phyloP scores from a whole-genome alignment of 129 eudicot genomes.

The sunflower (Helianthus annuus) region HanXRQr2.0-SUNRISE NC_035437.2:169335498-169335997 shows the following conservation, averaged over 20 bases:
- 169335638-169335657: too few relatives aligned
- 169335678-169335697: not conserved
- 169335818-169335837: slow-evolving; percentile 54
- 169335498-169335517: too few relatives aligned
- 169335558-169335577: too few relatives aligned
- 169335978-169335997: slow-evolving; percentile 67
- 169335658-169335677: not conserved
- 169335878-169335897: not conserved
- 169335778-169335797: slow-evolving; percentile 60
- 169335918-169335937: not conserved
- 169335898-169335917: not conserved
- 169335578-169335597: too few relatives aligned
- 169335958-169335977: slow-evolving; percentile 83
- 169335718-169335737: slow-evolving; percentile 54
- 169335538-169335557: too few relatives aligned
- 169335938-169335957: not conserved
- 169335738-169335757: slow-evolving; percentile 66
- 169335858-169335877: slow-evolving; percentile 44
- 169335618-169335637: too few relatives aligned
- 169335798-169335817: slow-evolving; percentile 55
- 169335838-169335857: slow-evolving; percentile 68
- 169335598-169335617: too few relatives aligned
- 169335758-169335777: slow-evolving; percentile 70
- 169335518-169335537: too few relatives aligned
- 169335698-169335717: not conserved